Conservation (phyloP, 2,329 filamentous ascomycete genomes). For the Fusarium sublunatum region DNA sequence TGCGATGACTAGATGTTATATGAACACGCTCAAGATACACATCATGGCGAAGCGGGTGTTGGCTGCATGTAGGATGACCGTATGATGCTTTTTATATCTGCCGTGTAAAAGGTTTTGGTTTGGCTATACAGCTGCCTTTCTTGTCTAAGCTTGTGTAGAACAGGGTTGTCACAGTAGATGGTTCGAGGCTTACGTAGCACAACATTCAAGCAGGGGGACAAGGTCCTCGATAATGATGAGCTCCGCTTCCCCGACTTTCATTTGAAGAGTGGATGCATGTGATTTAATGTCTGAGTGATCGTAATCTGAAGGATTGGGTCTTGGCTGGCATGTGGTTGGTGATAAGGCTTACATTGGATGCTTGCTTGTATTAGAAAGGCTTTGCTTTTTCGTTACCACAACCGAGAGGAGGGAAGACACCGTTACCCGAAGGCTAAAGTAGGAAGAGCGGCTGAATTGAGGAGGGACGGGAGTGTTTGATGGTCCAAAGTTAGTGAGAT, state of each 20-base stretch:
- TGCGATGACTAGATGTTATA: constrained; percentile 3
- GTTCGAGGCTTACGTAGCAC: constrained; percentile 8
- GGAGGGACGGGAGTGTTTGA: constrained; percentile 30
- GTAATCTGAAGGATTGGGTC: not conserved
- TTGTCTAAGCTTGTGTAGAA: constrained; percentile 19
- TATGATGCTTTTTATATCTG: not conserved
- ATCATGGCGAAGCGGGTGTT: constrained; percentile 15
- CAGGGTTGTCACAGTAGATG: constrained; percentile 17
- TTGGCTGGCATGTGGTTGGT: not conserved
- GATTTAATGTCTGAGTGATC: not conserved
- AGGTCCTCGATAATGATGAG: constrained; percentile 19
- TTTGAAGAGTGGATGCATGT: constrained; percentile 18
- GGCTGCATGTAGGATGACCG: constrained; percentile 19
- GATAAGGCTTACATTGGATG: not conserved
- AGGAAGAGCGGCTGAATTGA: constrained; percentile 14
- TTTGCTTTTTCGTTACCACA: constrained; percentile 15
- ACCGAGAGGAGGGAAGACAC: constrained; percentile 26
- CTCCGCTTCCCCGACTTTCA: constrained; percentile 31
- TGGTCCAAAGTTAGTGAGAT: constrained; percentile 27
- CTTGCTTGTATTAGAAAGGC: not conserved
- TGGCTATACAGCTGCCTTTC: constrained; percentile 32
- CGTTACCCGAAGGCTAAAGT: constrained; percentile 12
- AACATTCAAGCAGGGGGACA: not conserved
- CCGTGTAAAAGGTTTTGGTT: not conserved
- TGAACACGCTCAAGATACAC: constrained; percentile 16